Evolutionary conservation across 2,329 filamentous ascomycete genomes (phyloP), one percentile per base, ranked within the genome.

Genomic region (Exophiala sideris): DNA sequence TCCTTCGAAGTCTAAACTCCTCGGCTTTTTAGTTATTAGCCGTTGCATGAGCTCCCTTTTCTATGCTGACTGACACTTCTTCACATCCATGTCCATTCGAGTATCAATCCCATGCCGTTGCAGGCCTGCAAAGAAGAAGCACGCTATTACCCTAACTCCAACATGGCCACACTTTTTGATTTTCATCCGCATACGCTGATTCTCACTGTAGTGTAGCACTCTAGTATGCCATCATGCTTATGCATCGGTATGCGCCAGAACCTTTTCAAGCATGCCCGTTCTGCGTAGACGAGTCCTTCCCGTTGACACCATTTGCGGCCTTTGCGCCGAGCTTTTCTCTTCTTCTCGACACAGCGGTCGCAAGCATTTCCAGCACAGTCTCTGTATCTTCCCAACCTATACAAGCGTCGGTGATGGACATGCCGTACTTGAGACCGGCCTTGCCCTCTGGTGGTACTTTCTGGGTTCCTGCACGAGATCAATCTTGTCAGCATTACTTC

Each of bases 351-450:
- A 96, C 89, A 24, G 91, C 88, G 49, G 85, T 80, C 14, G 92
- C 92, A 41, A 99, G 81, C 47, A 79, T 78, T 62, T 87, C 86
- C 9, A 97, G 82, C 1, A 92, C 87, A 0, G 76, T 74, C 65
- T 91, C 86, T 3, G 94, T 97, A 65, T 95, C 89, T 59, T 92
- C 84, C 92, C 91, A 97, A 72, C 85, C 80, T 69, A 99, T 96
- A 74, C 94, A 99, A 45, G 67, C 67, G 54, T 69, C 67, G 33
- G 67, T 69, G 42, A 69, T 68, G 44, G 61, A 65, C 34, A 68
- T 65, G 34, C 67, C 67, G 44, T 69, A 68, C 44, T 66, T 65
- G 20, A 69, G 56, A 32, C 65, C 64, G 8, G 59, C 55, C 52
- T 67, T 67, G 50, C 67, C 67, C 51, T 67, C 64, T 39, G 56